Evolutionary conservation across 345 rosid species (phyloP), one percentile per base, ranked within the genome.

Genomic region (Citrus mangshanensis): DNA sequence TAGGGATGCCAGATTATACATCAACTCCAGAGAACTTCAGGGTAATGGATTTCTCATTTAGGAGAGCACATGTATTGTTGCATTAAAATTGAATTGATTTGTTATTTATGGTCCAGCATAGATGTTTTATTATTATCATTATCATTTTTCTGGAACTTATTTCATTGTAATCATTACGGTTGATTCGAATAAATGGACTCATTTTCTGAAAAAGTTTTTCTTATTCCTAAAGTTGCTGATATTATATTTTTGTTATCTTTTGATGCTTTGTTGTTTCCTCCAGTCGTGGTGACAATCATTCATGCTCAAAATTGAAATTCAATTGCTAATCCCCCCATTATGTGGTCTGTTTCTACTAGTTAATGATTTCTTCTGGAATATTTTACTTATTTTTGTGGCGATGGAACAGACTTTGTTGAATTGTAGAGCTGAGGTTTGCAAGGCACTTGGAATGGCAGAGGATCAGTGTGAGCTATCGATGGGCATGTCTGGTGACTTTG

Each of bases 401-500:
- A 56, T 79, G 64, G 75, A 56, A 72, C 92, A 95, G 97, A 82
- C 89, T 35, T 88, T 95, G 60, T 72, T 86, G 62, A 91, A 85
- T 78, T 95, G 97, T 82, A 87, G 92, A 90, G 69, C 66, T 73
- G 90, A 90, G 84, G 93, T 93, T 64, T 95, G 97, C 89, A 88
- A 93, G 93, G 95, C 89, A 32, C 91, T 95, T 25, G 90, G 91
- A 79, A 83, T 89, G 84, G 66, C 78, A 46, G 97, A 89, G 90
- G 90, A 89, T 74, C 85, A 88, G 34, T 92, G 91, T 76, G 98
- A 95, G 85, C 88, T 95, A 49, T 95, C 98, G 18, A 95, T 93
- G 98, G 98, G 98, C 83, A 95, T 95, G 98, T 95, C 98, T 0
- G 87, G 93, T 74, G 98, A 95, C 81, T 95, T 90, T 75, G 97